Base-by-base conservation (phyloP, 306 rosid species). In the Pueraria montana region DNA sequence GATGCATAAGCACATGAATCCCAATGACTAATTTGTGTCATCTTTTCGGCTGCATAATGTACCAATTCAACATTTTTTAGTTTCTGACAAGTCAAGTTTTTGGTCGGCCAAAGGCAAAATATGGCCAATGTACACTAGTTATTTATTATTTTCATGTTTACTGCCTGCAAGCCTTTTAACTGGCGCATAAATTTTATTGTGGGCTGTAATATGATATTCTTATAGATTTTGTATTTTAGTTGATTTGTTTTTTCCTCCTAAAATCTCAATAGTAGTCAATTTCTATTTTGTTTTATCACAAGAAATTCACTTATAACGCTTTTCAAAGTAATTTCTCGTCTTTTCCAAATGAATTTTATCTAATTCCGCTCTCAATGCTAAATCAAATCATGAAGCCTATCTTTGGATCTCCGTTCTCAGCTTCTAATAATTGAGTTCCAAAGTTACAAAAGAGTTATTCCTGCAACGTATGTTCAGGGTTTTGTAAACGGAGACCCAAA, bases 21-120 rank as follows among this genome's bases (percentile, higher is more conserved):
- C 93, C 92, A 18, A 88, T 76, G 74, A 81, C 82, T 80, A 89
- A 56, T 56, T 56, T 82, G 81, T 63, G 72, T 87, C 52, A 91
- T 64, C 74, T 70, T 85, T 52, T 91, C 84, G 52, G 92, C 95
- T 45, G 93, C 91, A 34, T 74, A 85, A 30, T 78, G 75, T 21
- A 93, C 98, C 84, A 91, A 74, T 62, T 90, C 79, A 0, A 90
- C 77, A 24, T 89, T 85, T 88, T 86, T 86, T 76, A 86, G 92
- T 68, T 87, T 91, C 70, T 89, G 70, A 53, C 97, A 89, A 48
- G 95, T 91, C 97, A 89, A 48, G 95, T 91, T 12, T 95, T 58
- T 59, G 67, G 72, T 42, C 53, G 8, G 64, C 43, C 82, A 20
- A 53, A 40, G 38, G 76, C 18, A 52, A 58, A 52, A 23, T 46